These are phyloP conservation scores for Colletotrichum orbiculare DNA, from an alignment of 2,329 filamentous ascomycete genomes.

Conservation along the genomic window DNA sequence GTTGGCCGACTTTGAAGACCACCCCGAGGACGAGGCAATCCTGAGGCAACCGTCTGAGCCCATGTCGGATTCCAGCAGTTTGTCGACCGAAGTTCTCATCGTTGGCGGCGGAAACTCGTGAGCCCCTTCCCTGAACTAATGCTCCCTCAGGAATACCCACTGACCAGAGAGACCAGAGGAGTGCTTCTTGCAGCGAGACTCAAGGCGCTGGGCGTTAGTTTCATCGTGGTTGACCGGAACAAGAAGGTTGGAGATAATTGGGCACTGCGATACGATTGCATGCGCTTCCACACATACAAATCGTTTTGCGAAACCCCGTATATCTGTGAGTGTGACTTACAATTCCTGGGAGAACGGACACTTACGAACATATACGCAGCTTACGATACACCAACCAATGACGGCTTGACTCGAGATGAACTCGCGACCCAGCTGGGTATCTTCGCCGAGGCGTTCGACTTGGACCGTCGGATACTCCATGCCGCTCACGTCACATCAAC, in stretches of 20 bases:
- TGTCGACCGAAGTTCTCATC: constrained; percentile 48
- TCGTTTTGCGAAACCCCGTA: constrained; percentile 50
- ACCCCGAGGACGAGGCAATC: constrained; percentile 43
- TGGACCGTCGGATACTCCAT: constrained; percentile 44
- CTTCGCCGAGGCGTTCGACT: constrained; percentile 45
- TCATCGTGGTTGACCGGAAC: constrained; percentile 50
- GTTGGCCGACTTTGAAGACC: constrained; percentile 39
- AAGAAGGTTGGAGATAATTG: constrained; percentile 51
- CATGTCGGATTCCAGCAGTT: constrained; percentile 25
- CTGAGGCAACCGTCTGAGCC: constrained; percentile 39
- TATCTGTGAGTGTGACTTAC: constrained; percentile 39
- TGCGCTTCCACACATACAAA: constrained; percentile 53
- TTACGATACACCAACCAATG: constrained; percentile 37
- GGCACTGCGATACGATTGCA: constrained; percentile 50
- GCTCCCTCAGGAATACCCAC: background rate
- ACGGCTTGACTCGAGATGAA: constrained; percentile 41
- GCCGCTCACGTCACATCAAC: constrained; percentile 43
- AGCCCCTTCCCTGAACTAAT: background rate
- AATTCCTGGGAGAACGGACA: background rate
- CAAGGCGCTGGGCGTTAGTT: constrained; percentile 50
- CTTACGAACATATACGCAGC: background rate
- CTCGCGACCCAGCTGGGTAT: constrained; percentile 40
- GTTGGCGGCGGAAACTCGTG: constrained; percentile 48
- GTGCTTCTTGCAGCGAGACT: constrained; percentile 48
- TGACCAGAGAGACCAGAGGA: constrained; percentile 33